Base-by-base conservation (phyloP, 2,329 filamentous ascomycete species). In the Chalaropsis ovoidea region DNA sequence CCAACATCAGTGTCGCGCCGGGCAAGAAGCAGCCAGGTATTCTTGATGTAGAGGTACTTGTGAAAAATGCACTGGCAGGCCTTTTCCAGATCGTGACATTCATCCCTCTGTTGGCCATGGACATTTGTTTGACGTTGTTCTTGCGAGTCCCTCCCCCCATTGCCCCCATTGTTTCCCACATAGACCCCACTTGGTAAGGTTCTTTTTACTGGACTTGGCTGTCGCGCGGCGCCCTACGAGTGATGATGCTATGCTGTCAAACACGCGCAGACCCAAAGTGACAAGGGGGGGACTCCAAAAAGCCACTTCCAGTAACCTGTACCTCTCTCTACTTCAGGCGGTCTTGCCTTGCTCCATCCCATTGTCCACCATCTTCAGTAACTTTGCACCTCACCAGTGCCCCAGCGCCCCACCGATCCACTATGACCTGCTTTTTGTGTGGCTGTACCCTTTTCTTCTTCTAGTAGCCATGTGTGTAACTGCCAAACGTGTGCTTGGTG, bases 181-280 rank as follows among this genome's bases (percentile, higher is more conserved):
- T 6, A 31, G 31, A 31, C 24, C 22, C 22, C 52, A 31, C 27
- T 56, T 56, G 52, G 13, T 17, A 7, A 31, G 24, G 24, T 31
- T 31, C 31, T 31, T 31, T 31, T 31, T 31, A 31, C 31, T 31
- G 31, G 31, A 31, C 31, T 31, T 31, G 31, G 31, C 31, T 17
- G 22, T 17, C 52, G 52, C 52, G n/a, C 13, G 11, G 24, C 52
- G 24, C 22, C 22, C 52, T 31, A 56, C 27, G 22, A 56, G 47
- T 56, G 52, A n/a, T 56, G 52, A 56, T 17, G 52, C 52, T 56
- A 56, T 31, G 52, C 52, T 56, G 52, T 56, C 52, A 56, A 56
- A 31, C 52, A 56, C 52, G 52, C 52, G 52, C 22, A 56, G 52
- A n/a, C 52, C 22, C 22, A 17, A 56, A 56, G 17, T 31, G 52